These are phyloP conservation scores for Elaeis guineensis DNA, from an alignment of 176 grass and related monocot genomes.

Conservation along the genomic window DNA sequence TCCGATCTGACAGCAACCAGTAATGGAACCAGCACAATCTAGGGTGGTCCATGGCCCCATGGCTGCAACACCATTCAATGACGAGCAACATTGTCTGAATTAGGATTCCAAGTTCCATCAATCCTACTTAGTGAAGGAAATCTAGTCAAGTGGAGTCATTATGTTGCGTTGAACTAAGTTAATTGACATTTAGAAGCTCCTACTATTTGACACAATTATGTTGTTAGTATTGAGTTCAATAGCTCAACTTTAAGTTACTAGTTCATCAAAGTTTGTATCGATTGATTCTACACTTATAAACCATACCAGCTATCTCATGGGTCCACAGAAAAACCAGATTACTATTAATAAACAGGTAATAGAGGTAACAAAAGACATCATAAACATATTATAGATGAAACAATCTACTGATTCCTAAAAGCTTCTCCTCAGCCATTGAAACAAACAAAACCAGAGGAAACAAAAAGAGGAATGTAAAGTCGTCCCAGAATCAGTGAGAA, in stretches of 20 bases:
- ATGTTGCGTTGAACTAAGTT: too few species aligned
- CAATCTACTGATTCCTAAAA: too few species aligned
- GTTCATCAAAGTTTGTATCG: too few species aligned
- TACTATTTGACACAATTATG: too few species aligned
- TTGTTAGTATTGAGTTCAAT: too few species aligned
- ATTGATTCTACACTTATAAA: too few species aligned
- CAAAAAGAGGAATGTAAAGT: constrained; percentile 1
- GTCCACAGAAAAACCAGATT: not conserved
- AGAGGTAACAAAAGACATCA: not conserved
- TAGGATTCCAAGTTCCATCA: too few species aligned
- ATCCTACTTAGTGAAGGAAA: too few species aligned
- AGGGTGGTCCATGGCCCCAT: not conserved
- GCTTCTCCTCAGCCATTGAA: too few species aligned
- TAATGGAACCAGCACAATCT: not conserved
- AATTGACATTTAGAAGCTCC: not conserved
- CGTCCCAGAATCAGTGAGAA: not conserved
- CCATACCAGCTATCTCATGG: not conserved
- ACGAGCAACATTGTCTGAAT: not conserved
- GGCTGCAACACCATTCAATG: not conserved
- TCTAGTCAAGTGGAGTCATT: not conserved
- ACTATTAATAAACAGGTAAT: not conserved
- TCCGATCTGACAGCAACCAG: not conserved
- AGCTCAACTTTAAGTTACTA: too few species aligned
- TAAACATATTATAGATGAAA: not conserved
- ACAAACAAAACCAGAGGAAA: not conserved